Conservation (phyloP, 75 land plant genomes). For the Pseudotsuga menziesii region DNA sequence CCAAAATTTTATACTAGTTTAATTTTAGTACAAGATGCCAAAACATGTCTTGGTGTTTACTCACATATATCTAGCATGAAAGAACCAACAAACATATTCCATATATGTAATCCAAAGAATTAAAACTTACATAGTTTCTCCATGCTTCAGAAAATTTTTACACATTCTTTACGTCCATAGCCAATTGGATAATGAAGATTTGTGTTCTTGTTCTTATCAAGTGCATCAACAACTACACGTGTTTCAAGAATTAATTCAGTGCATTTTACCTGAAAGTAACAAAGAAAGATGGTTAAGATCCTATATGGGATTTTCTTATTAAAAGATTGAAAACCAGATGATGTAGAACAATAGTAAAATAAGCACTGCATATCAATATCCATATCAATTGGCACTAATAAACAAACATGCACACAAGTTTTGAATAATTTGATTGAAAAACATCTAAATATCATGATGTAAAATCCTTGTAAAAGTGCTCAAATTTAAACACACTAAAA, state of each 20-base stretch:
- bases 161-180: constrained; percentile 86
- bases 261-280: constrained; percentile 51
- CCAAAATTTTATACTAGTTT: no score
- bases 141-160: constrained; percentile 75
- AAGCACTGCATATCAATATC: background rate
- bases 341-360: background rate
- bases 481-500: no score
- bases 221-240: constrained; percentile 81
- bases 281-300: background rate
- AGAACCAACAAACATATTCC: background rate
- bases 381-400: background rate
- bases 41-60: background rate
- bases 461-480: background rate
- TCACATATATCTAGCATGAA: background rate
- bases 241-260: constrained; percentile 72
- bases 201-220: constrained; percentile 88
- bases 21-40: background rate
- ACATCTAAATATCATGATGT: background rate
- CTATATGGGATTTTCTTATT: background rate
- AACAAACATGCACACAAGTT: background rate
- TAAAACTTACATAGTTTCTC: constrained; percentile 86
- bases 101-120: background rate
- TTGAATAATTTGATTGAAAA: background rate
- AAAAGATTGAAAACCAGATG: background rate
- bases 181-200: constrained; percentile 94